Base-by-base conservation (phyloP, 2,329 filamentous ascomycete species). In the Fusarium tjaetaba region DNA sequence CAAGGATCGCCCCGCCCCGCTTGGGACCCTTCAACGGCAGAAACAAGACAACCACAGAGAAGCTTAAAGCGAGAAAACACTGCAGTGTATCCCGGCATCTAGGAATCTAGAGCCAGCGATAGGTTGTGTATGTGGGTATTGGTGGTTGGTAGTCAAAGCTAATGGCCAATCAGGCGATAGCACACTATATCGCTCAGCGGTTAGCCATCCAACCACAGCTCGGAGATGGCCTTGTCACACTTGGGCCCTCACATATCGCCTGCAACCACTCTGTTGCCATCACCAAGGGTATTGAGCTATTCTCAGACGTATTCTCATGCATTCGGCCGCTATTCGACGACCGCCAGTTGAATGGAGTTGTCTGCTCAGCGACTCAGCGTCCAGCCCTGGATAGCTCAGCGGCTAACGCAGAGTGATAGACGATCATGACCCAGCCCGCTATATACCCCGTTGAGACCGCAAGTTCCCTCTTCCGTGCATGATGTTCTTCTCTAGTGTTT, bases 361-460 rank as follows among this genome's bases (percentile, higher is more conserved):
- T 53, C 79, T 48, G 30, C 56, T 65, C 77, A 82, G 82, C 84
- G 82, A 86, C 84, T 85, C 77, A 83, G 81, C 81, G 76, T 80
- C 79, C 78, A 81, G 79, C 81, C 81, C 80, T 83, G 80, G 58
- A 52, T 65, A 76, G 65, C 60, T 62, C 80, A 81, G 83, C 81
- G 81, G 81, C 82, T 83, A 82, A 82, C 79, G 79, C 81, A 80
- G 81, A 83, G 79, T 82, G 84, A 84, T 79, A 80, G 78, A 78
- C 79, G 79, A 81, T 81, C 83, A 81, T 87, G 86, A 87, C 81
- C 65, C 85, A 87, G 83, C 85, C 72, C 86, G 86, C 86, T 88
- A 88, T 88, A 88, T 88, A 88, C 87, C 84, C 82, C 82, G 83
- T 83, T 80, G 79, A 79, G 81, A 82, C 84, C 84, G 83, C 82